A percentile compares a stretch with the other conserved stretches of the same genome.
Evolutionary conservation across 2,329 filamentous ascomycete species (phyloP).

Genomic region (Colletotrichum sidae): DNA sequence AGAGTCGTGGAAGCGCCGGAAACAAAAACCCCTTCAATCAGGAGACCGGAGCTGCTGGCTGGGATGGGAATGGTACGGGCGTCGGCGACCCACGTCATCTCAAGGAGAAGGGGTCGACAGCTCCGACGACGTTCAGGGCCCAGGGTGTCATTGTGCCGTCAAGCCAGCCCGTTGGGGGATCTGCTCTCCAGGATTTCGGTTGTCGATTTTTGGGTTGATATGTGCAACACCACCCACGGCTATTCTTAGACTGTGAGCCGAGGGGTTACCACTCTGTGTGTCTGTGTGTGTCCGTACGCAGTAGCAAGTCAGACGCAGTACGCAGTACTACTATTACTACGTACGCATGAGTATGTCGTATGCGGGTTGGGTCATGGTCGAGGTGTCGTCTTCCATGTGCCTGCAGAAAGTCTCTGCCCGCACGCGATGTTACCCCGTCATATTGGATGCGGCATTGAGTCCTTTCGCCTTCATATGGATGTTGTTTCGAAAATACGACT

Average conservation of each 20-base stretch:
- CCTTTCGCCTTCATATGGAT: slow-evolving; percentile 1
- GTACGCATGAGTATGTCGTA: neutral
- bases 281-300: neutral
- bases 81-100: slow-evolving; percentile 24
- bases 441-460: slow-evolving; percentile 18
- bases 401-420: slow-evolving; percentile 21
- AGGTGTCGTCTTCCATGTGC: neutral
- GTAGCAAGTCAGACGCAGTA: too few species aligned
- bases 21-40: slow-evolving; percentile 39
- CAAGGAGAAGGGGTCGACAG: slow-evolving; percentile 9
- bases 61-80: slow-evolving; percentile 29
- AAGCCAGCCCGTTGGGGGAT: slow-evolving; percentile 31
- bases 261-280: neutral
- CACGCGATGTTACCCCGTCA: slow-evolving; percentile 31
- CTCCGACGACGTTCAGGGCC: slow-evolving; percentile 33
- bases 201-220: slow-evolving; percentile 28
- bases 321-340: too few species aligned
- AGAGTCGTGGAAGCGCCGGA: slow-evolving; percentile 32
- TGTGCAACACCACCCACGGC: slow-evolving; percentile 26
- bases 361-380: neutral
- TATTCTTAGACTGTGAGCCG: slow-evolving; percentile 34
- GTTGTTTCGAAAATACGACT: slow-evolving; percentile 23
- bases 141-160: slow-evolving; percentile 34
- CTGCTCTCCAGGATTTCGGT: slow-evolving; percentile 38
- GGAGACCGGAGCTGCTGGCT: slow-evolving; percentile 20